These are phyloP conservation scores for Coniophora puteana DNA, from an alignment of 1,284 basidiomycete genomes.

Conservation along the genomic window DNA sequence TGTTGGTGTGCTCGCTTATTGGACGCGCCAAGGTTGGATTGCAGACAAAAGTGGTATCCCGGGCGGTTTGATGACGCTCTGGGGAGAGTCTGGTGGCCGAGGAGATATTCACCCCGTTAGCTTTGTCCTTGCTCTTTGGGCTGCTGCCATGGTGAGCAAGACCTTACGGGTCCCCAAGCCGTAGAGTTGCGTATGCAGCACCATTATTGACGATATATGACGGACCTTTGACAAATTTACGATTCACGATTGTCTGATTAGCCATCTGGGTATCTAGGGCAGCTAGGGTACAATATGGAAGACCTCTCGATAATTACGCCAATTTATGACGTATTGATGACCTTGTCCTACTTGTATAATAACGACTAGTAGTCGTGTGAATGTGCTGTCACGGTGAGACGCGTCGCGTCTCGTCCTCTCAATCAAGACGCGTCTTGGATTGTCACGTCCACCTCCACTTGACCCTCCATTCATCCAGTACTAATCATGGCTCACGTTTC, in stretches of 20 bases:
- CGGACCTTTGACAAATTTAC: too few relatives aligned
- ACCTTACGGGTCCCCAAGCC: constrained; percentile 83
- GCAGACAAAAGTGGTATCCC: constrained; percentile 75
- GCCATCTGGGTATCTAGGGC: too few relatives aligned
- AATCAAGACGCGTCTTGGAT: constrained; percentile 5
- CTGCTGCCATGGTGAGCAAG: constrained; percentile 94
- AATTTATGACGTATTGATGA: too few relatives aligned
- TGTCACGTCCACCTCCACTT: constrained; percentile 2
- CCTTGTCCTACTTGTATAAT: too few relatives aligned
- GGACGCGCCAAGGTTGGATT: constrained; percentile 82
- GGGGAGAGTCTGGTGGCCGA: constrained; percentile 66
- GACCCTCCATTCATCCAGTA: constrained; percentile 8
- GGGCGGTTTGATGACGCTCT: constrained; percentile 67
- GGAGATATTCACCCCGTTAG: constrained; percentile 81
- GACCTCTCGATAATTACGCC: too few relatives aligned
- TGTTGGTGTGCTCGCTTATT: constrained; percentile 80
- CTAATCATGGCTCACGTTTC: constrained; percentile 47
- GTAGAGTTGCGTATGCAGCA: too few relatives aligned
- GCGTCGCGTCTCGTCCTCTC: constrained; percentile 11
- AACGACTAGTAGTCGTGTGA: too few relatives aligned
- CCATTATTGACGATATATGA: too few relatives aligned
- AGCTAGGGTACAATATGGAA: too few relatives aligned
- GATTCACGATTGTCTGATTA: too few relatives aligned
- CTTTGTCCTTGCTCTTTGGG: constrained; percentile 78
- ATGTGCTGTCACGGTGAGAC: too few relatives aligned